Base-by-base conservation (phyloP, 1,284 basidiomycete species). In the Austropuccinia psidii region DNA sequence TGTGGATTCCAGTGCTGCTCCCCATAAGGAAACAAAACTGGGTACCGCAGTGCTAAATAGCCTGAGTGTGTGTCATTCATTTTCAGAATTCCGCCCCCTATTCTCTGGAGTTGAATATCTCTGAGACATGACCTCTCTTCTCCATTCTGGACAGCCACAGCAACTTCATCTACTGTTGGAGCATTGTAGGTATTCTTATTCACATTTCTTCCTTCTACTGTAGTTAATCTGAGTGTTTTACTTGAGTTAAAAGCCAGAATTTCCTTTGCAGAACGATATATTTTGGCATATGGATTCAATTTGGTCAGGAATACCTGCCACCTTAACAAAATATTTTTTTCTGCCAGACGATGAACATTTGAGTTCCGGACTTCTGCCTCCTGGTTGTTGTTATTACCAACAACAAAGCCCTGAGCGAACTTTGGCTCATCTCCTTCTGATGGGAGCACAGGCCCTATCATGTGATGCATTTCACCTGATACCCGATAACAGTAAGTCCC, bases 351-450 rank as follows among this genome's bases (percentile, higher is more conserved):
- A 11, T 31, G 37, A 4, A 37, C 17, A 19, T 54, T 39, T 1
- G 13, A 11, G 4, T n/a, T 21, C 19, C 29, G 33, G 6, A 41
- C 17, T 1, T 24, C 13, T 4, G 50, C 35, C 17, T 55, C 65
- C 1, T 8, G 8, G 5, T 41, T 15, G 21, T 54, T 50, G 17
- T 41, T 29, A 24, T 35, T 39, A 0, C 65, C 65, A 0, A 55
- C 31, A 0, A 69, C 66, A 21, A 57, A 69, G 2, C 57, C 45
- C 17, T 69, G 54, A 11, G 66, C 13, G 47, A 58, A 69, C 1
- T 13, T n/a, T 19, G 66, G 4, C 7, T n/a, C n/a, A n/a, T 35
- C 29, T 19, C 54, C 35, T 1, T 8, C 13, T n/a, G 29, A 21
- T 0, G 52, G 52, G 4, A 31, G 21, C 1, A 47, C 1, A 1